These are phyloP conservation scores for Aspergillus felis DNA, from an alignment of 2,329 filamentous ascomycete species.

Conservation along the genomic window DNA sequence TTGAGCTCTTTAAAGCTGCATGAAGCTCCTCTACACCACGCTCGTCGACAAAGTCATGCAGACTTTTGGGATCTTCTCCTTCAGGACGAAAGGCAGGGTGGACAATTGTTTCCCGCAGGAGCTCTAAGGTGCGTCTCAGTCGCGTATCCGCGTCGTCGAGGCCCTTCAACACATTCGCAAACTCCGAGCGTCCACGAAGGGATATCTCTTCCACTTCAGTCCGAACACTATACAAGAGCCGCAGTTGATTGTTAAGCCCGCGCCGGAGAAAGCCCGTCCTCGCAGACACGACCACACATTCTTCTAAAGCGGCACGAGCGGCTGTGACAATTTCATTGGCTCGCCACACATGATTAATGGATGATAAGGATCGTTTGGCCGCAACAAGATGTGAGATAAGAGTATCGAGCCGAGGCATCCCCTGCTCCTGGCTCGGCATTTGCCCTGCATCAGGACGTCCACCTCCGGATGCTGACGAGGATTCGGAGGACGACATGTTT, in stretches of 20 bases:
- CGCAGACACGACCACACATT: conserved; percentile 69
- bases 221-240: conserved; percentile 41
- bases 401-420: conserved; percentile 58
- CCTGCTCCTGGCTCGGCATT: conserved; percentile 12
- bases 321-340: conserved; percentile 80
- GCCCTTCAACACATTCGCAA: conserved; percentile 48
- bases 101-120: conserved; percentile 56
- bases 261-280: conserved; percentile 64
- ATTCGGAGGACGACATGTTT: conserved; percentile 30
- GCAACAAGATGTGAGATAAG: conserved; percentile 81
- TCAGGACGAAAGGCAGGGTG: conserved; percentile 53
- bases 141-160: conserved; percentile 58
- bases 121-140: conserved; percentile 53
- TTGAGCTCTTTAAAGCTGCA: conserved; percentile 53
- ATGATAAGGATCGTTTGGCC: conserved; percentile 81
- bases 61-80: conserved; percentile 48
- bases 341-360: conserved; percentile 75
- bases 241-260: conserved; percentile 53
- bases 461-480: conserved; percentile 23
- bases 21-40: conserved; percentile 57
- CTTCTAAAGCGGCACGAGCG: conserved; percentile 71
- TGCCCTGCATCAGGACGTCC: conserved; percentile 10
- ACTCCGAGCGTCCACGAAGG: conserved; percentile 40
- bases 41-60: conserved; percentile 66
- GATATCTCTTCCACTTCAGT: conserved; percentile 43